These are phyloP conservation scores for Potentilla sterilis DNA, from an alignment of 306 rosid species.

Conservation along the genomic window DNA sequence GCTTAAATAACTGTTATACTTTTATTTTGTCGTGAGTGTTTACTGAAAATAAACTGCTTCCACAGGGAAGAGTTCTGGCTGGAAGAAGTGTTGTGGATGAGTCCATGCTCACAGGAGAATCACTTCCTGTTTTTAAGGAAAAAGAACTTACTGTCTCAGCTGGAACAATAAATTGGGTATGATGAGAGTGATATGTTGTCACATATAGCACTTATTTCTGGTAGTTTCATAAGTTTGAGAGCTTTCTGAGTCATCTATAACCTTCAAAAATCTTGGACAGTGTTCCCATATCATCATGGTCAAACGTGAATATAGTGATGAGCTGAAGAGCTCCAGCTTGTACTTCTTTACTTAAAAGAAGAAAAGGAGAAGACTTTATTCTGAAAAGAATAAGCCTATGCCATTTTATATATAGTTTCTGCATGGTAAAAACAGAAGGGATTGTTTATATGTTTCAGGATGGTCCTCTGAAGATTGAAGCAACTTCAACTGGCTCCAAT, in stretches of 20 bases:
- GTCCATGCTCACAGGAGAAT: slow-evolving; percentile 99
- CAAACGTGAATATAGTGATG: neutral
- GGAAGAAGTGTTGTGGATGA: slow-evolving; percentile 99
- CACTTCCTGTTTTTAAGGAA: slow-evolving; percentile 93
- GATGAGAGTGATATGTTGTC: slow-evolving; percentile 16
- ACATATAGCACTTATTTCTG: neutral
- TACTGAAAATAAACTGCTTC: slow-evolving; percentile 34
- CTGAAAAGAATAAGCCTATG: neutral
- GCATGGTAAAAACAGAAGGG: slow-evolving; percentile 16
- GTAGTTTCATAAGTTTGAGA: slow-evolving; percentile 5
- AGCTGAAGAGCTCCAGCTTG: neutral
- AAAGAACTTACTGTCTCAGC: slow-evolving; percentile 81
- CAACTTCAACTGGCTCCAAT: slow-evolving; percentile 93
- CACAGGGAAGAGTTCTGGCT: slow-evolving; percentile 77
- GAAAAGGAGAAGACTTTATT: neutral
- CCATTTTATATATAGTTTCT: neutral
- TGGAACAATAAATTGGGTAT: slow-evolving; percentile 95
- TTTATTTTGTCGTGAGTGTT: slow-evolving; percentile 8
- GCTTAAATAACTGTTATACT: neutral
- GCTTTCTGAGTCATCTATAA: neutral
- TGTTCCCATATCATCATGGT: neutral
- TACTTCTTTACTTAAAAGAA: neutral
- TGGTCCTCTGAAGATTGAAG: slow-evolving; percentile 92
- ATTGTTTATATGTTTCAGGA: slow-evolving; percentile 59
- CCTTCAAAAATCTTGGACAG: slow-evolving; percentile 2